Conservation (phyloP, 768 basidiomycete species). For the Boletellus ananas region DNA sequence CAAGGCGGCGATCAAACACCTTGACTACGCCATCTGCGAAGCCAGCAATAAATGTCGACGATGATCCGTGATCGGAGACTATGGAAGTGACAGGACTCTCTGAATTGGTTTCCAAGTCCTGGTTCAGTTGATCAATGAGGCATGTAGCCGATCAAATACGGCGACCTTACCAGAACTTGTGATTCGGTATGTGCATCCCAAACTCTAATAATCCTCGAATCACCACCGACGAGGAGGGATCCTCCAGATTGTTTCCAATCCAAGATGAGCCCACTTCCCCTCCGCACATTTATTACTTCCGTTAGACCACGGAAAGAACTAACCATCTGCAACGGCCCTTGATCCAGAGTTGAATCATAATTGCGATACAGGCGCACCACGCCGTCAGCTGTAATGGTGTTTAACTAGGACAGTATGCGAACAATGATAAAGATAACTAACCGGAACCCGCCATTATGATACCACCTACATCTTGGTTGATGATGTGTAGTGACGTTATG, state of each 20-base stretch:
- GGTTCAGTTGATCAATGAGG: slow-evolving; percentile 3
- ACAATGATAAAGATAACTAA: slow-evolving; percentile 33
- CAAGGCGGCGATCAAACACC: slow-evolving; percentile 87
- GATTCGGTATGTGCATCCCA: slow-evolving; percentile 96
- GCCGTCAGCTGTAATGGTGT: slow-evolving; percentile 69
- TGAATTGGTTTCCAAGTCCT: slow-evolving; percentile 89
- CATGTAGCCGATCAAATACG: neutral
- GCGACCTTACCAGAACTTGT: slow-evolving; percentile 56
- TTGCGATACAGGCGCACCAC: slow-evolving; percentile 89
- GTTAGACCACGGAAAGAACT: slow-evolving; percentile 88
- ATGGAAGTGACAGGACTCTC: slow-evolving; percentile 89
- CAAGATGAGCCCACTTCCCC: slow-evolving; percentile 79
- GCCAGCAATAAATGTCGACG: slow-evolving; percentile 80
- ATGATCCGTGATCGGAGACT: slow-evolving; percentile 68
- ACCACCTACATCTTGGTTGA: slow-evolving; percentile 94
- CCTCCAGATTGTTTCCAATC: slow-evolving; percentile 94
- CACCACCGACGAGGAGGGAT: slow-evolving; percentile 84
- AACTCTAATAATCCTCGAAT: slow-evolving; percentile 80
- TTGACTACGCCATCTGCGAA: slow-evolving; percentile 91
- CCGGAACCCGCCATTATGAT: slow-evolving; percentile 86
- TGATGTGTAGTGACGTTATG: slow-evolving; percentile 85
- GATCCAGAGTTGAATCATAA: slow-evolving; percentile 72
- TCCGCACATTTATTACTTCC: slow-evolving; percentile 69
- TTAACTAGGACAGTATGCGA: neutral
- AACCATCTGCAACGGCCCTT: slow-evolving; percentile 83